Conservation (phyloP, 139 green algal species). For the Chlamydomonas asymmetrica region DNA sequence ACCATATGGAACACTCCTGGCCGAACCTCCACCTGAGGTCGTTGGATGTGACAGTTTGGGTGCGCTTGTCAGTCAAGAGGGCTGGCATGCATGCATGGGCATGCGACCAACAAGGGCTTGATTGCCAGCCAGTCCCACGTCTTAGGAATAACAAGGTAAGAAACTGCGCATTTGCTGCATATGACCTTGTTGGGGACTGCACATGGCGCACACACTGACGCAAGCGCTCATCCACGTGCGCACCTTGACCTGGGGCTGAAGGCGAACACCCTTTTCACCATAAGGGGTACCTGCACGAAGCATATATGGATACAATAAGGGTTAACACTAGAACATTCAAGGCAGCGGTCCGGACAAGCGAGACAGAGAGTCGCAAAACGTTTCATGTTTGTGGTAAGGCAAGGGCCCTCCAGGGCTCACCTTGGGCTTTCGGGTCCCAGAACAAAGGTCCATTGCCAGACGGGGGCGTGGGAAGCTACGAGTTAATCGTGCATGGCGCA, state of each 20-base stretch:
- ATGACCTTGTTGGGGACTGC: no score
- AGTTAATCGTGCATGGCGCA: not conserved
- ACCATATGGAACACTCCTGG: conserved; percentile 37
- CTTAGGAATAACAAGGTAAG: not conserved
- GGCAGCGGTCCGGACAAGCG: not conserved
- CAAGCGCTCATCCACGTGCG: no score
- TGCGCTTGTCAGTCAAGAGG: not conserved
- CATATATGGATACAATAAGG: no score
- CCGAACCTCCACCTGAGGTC: conserved; percentile 31
- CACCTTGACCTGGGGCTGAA: not conserved
- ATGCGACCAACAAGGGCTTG: not conserved
- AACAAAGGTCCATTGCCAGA: conserved; percentile 17
- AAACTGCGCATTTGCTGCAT: not conserved
- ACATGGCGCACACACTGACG: no score
- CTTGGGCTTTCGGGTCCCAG: conserved; percentile 39
- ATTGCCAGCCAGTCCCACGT: not conserved
- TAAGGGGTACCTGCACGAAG: not conserved
- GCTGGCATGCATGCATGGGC: not conserved
- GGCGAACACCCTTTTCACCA: not conserved
- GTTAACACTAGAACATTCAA: no score
- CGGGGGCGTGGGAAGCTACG: conserved; percentile 26
- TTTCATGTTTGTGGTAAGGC: not conserved
- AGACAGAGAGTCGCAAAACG: not conserved
- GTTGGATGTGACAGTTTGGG: not conserved
- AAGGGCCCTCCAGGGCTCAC: conserved; percentile 10